phyloP scores from a whole-genome alignment of 768 basidiomycete species.

The Rhizopogon vesiculosus region DNA sequence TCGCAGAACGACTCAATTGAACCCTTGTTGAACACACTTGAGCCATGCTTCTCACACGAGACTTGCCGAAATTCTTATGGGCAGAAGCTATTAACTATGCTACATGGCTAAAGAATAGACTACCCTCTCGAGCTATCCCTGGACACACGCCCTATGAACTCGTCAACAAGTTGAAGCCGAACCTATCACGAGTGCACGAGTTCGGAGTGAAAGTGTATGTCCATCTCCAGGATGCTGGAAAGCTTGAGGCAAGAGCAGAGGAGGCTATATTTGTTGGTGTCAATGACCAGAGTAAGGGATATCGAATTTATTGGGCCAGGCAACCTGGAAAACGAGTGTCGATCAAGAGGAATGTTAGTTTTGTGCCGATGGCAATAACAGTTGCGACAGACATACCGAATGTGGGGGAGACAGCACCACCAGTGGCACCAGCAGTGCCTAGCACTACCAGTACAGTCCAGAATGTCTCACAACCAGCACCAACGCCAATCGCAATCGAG shows the following conservation, averaged over 20 bases:
- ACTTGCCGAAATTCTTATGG: slow-evolving; percentile 17
- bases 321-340: slow-evolving; percentile 12
- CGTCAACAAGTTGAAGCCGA: neutral
- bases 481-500: too few relatives aligned
- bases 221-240: slow-evolving; percentile 11
- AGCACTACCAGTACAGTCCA: neutral
- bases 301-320: slow-evolving; percentile 28
- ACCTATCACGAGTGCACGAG: neutral
- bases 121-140: slow-evolving; percentile 18
- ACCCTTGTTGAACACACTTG: slow-evolving; percentile 21
- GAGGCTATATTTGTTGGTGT: slow-evolving; percentile 30
- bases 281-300: slow-evolving; percentile 27
- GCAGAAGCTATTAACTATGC: slow-evolving; percentile 19
- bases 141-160: slow-evolving; percentile 15
- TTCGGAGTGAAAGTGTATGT: slow-evolving; percentile 7
- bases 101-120: slow-evolving; percentile 32
- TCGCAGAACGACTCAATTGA: slow-evolving; percentile 22
- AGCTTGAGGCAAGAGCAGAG: slow-evolving; percentile 19
- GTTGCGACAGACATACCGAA: neutral
- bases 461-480: neutral
- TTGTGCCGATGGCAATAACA: neutral
- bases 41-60: slow-evolving; percentile 15
- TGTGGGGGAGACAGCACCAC: slow-evolving; percentile 5
- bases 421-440: neutral
- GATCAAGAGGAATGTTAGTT: slow-evolving; percentile 26